Evolutionary conservation across 1,139 yeast genomes (phyloP), one percentile per base, ranked within the genome.

Genomic region (Nakaseomyces delphensis): DNA sequence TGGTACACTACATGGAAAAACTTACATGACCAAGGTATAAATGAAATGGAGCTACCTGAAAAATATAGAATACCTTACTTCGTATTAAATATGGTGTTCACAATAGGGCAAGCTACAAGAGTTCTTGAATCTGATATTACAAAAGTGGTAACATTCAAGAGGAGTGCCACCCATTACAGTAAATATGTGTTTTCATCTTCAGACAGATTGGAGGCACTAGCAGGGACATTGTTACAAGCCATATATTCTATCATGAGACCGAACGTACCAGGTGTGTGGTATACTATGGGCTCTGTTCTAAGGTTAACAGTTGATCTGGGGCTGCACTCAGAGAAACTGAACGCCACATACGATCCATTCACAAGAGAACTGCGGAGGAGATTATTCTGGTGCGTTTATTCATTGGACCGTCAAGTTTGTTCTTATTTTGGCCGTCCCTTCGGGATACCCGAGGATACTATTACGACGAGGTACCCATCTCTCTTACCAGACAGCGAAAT

Each of bases 211-310:
- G 93, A 83, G 53, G 71, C 83, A 0, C 63, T 87, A 2, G 89
- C 83, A 56, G 91, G 89, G 0, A 67, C 84, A 14, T 59, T 87
- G 24, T 65, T 85, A 18, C 65, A 82, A 35, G 77, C 93, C 0
- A 59, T 79, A 4, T 87, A 83, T 56, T 78, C 95, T 2, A 71
- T 76, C 19, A 71, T 81, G 87, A 67, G 86, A 48, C 87, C 89
- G 0, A 75, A 83, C 1, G 76, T 77, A 3, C 95, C 96, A 0
- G 93, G 95, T 2, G 85, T 85, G n/a, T 87, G 96, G 96, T 85
- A 85, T 56, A 77, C 84, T 1, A 67, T 85, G 48, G 96, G 96
- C 0, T 76, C 85, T 5, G 91, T 91, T 0, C 62, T 85, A 40
- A 69, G 96, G 45, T 63, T 85, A 42, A 80, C 93, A 52, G 84